Conservation (phyloP, 2,329 filamentous ascomycete species). For the Plenodomus tracheiphilus region DNA sequence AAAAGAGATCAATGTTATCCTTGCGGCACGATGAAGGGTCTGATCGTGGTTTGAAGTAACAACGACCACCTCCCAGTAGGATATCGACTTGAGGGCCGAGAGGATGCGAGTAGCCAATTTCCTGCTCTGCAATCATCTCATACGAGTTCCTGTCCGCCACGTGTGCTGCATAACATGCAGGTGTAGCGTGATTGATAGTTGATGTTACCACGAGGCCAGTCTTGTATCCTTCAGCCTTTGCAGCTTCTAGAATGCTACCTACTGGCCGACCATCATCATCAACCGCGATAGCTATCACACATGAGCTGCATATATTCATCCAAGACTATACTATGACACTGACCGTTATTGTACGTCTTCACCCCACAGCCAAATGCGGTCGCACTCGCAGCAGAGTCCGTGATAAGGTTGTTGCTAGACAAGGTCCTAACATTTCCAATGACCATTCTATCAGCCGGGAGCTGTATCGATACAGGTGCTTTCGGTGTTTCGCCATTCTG, state of each 20-base stretch:
- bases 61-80: slow-evolving; percentile 47
- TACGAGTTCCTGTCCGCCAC: slow-evolving; percentile 40
- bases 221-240: slow-evolving; percentile 46
- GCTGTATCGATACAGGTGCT: slow-evolving; percentile 19
- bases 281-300: slow-evolving; percentile 43
- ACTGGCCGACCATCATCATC: slow-evolving; percentile 39
- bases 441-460: slow-evolving; percentile 22
- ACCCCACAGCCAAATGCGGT: slow-evolving; percentile 48
- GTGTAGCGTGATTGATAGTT: slow-evolving; percentile 38
- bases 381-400: slow-evolving; percentile 48
- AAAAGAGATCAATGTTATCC: slow-evolving; percentile 45
- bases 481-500: slow-evolving; percentile 20
- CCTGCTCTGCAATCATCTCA: slow-evolving; percentile 45
- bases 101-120: slow-evolving; percentile 47
- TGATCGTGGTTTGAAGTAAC: slow-evolving; percentile 48
- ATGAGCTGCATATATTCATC: too few species aligned
- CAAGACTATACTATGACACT: too few species aligned
- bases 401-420: slow-evolving; percentile 42
- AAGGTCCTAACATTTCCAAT: slow-evolving; percentile 27
- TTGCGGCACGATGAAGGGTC: slow-evolving; percentile 43
- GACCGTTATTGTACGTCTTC: slow-evolving; percentile 46
- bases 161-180: slow-evolving; percentile 41
- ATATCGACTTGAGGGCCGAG: slow-evolving; percentile 47
- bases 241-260: slow-evolving; percentile 48
- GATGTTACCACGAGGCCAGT: slow-evolving; percentile 50